Evolutionary conservation across 75 land plant genomes (phyloP).

Genomic region (Cryptomeria japonica): DNA sequence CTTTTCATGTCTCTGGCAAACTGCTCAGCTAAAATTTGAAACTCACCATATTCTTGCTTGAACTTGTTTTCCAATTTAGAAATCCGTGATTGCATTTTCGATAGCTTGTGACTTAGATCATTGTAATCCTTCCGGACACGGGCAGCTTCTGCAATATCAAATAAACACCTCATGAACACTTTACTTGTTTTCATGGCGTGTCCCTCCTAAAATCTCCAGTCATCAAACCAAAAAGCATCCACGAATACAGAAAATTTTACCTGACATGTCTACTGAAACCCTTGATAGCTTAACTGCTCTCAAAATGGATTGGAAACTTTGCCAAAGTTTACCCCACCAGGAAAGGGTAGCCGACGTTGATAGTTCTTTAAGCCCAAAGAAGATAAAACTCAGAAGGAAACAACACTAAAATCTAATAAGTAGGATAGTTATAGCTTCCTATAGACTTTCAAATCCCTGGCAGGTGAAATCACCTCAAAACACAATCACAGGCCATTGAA

Average conservation of each 20-base stretch:
- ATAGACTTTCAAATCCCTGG: neutral
- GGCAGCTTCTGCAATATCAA: constrained; percentile 68
- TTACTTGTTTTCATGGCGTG: neutral
- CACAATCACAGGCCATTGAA: constrained; percentile 1
- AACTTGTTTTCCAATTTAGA: constrained; percentile 73
- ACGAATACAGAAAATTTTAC: constrained; percentile 14
- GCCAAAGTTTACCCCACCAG: constrained; percentile 67
- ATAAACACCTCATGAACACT: neutral
- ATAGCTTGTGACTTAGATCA: constrained; percentile 67
- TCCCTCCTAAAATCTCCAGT: neutral
- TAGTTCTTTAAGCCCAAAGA: constrained; percentile 24
- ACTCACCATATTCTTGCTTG: constrained; percentile 87
- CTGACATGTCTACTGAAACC: constrained; percentile 76
- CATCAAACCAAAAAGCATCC: constrained; percentile 5
- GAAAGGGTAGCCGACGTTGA: constrained; percentile 27
- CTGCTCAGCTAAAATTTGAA: neutral
- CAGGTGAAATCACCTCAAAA: neutral
- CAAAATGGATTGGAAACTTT: constrained; percentile 41
- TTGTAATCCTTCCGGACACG: constrained; percentile 76
- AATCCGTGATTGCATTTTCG: constrained; percentile 73
- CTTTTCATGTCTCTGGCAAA: neutral
- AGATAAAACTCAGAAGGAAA: constrained; percentile 3
- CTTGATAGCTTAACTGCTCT: constrained; percentile 59
- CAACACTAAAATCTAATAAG: neutral
- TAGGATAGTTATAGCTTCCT: constrained; percentile 4